A percentile compares a stretch with the other conserved stretches of the same genome.
These are phyloP conservation scores for Dothistroma pini DNA, from an alignment of 2,329 filamentous ascomycete genomes.

Conservation along the genomic window DNA sequence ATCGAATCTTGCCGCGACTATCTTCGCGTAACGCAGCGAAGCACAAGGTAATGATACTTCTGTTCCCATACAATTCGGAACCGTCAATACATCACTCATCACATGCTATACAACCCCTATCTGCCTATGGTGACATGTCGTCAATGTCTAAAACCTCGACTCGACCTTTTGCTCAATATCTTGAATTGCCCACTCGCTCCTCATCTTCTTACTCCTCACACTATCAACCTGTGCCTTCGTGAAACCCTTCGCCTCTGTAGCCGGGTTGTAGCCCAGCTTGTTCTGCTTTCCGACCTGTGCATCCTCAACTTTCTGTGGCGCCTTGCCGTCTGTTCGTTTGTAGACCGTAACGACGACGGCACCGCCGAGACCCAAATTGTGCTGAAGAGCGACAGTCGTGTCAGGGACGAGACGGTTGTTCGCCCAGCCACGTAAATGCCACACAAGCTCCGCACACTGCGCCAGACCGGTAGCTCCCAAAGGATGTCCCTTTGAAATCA, in stretches of 20 bases:
- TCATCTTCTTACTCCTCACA: slow-evolving; percentile 65
- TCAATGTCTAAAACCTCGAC: slow-evolving; percentile 56
- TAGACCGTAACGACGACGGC: slow-evolving; percentile 90
- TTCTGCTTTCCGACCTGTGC: slow-evolving; percentile 62
- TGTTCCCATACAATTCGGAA: neutral
- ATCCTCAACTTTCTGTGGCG: slow-evolving; percentile 57
- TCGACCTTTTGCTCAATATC: slow-evolving; percentile 71
- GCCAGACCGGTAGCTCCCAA: slow-evolving; percentile 92
- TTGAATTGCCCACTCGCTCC: slow-evolving; percentile 69
- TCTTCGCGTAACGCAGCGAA: neutral
- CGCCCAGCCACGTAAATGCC: slow-evolving; percentile 94
- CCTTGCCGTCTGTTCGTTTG: slow-evolving; percentile 71
- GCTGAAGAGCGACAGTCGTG: slow-evolving; percentile 75
- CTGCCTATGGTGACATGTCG: neutral
- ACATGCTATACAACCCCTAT: neutral
- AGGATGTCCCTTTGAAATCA: slow-evolving; percentile 95
- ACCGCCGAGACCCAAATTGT: slow-evolving; percentile 88
- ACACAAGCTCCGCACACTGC: slow-evolving; percentile 90
- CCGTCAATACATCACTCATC: neutral
- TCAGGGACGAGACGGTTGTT: slow-evolving; percentile 73
- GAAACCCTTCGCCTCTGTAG: slow-evolving; percentile 82
- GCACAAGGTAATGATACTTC: neutral
- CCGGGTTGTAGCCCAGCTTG: slow-evolving; percentile 87
- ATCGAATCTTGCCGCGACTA: neutral
- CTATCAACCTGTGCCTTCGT: slow-evolving; percentile 68